These are phyloP conservation scores for Leucosporidium scottii DNA, from an alignment of 768 basidiomycete species.

Conservation along the genomic window DNA sequence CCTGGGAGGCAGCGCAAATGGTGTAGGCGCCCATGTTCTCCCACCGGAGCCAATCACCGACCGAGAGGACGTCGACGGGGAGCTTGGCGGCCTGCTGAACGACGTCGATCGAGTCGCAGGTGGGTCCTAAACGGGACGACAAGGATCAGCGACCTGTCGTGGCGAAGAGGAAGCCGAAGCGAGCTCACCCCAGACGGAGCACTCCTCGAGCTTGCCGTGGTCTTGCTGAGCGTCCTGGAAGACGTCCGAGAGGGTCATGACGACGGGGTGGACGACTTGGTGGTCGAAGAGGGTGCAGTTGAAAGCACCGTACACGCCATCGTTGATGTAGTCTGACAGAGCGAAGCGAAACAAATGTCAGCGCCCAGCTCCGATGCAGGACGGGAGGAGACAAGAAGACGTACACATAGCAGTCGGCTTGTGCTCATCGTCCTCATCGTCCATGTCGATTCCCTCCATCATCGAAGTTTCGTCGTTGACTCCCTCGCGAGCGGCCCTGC, in stretches of 20 bases:
- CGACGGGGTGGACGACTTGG: constrained; percentile 72
- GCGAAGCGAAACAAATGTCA: not conserved
- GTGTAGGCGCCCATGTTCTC: constrained; percentile 99
- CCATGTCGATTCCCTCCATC: not conserved
- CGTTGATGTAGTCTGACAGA: constrained; percentile 91
- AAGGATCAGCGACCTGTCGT: not conserved
- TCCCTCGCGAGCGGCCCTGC: constrained; percentile 53
- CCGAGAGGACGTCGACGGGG: constrained; percentile 64
- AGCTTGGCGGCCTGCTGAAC: constrained; percentile 57
- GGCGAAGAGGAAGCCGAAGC: not conserved
- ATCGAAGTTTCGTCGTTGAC: constrained; percentile 16
- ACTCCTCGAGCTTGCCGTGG: constrained; percentile 30
- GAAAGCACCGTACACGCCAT: constrained; percentile 95
- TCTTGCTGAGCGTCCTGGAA: constrained; percentile 24
- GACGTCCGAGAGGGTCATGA: constrained; percentile 44
- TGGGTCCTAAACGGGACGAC: constrained; percentile 39
- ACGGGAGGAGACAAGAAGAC: constrained; percentile 41
- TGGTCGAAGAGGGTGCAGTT: constrained; percentile 98
- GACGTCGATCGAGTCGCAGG: constrained; percentile 95
- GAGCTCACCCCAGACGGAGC: constrained; percentile 86
- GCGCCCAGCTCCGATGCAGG: not conserved
- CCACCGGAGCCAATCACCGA: constrained; percentile 98
- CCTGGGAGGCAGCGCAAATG: constrained; percentile 90
- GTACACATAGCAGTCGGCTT: constrained; percentile 76
- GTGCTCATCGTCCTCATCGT: constrained; percentile 39